phyloP scores from a whole-genome alignment of 202 grass and related monocot genomes.

The Carex arenaria region DNA sequence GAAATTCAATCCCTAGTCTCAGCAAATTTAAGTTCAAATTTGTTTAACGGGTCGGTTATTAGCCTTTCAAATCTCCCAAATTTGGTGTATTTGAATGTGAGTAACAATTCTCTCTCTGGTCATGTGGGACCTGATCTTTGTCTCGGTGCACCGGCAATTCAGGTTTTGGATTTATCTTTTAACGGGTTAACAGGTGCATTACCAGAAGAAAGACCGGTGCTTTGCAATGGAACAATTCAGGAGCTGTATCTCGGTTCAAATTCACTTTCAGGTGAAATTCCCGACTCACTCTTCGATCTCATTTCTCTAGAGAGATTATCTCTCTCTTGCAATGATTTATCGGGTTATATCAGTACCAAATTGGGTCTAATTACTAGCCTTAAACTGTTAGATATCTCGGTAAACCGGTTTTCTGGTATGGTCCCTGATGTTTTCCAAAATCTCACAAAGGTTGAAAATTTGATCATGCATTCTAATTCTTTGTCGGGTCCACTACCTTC shows the following conservation, averaged over 20 bases:
- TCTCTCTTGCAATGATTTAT: slow-evolving; percentile 50
- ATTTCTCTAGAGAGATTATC: slow-evolving; percentile 45
- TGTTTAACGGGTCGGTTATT: slow-evolving; percentile 39
- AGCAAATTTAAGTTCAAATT: slow-evolving; percentile 73
- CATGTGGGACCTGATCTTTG: slow-evolving; percentile 54
- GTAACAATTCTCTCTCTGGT: slow-evolving; percentile 78
- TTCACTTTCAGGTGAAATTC: slow-evolving; percentile 56
- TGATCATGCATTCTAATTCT: slow-evolving; percentile 58
- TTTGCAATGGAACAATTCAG: slow-evolving; percentile 46
- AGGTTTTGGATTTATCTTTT: slow-evolving; percentile 60
- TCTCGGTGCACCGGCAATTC: slow-evolving; percentile 25
- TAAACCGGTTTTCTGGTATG: slow-evolving; percentile 62
- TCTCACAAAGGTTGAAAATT: slow-evolving; percentile 38
- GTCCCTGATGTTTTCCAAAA: slow-evolving; percentile 65
- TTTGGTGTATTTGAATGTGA: slow-evolving; percentile 52
- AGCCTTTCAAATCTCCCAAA: slow-evolving; percentile 31
- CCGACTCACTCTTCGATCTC: slow-evolving; percentile 50
- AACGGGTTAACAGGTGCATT: slow-evolving; percentile 55
- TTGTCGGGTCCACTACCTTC: slow-evolving; percentile 49
- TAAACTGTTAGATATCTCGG: slow-evolving; percentile 51
- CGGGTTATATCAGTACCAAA: slow-evolving; percentile 38
- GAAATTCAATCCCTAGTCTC: slow-evolving; percentile 15
- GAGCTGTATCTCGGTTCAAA: slow-evolving; percentile 51
- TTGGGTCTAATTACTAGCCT: slow-evolving; percentile 40
- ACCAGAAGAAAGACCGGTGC: slow-evolving; percentile 5